Evolutionary conservation across 108 stramenopile genomes (phyloP).

Genomic region (Aurantiochytrium sp.): DNA sequence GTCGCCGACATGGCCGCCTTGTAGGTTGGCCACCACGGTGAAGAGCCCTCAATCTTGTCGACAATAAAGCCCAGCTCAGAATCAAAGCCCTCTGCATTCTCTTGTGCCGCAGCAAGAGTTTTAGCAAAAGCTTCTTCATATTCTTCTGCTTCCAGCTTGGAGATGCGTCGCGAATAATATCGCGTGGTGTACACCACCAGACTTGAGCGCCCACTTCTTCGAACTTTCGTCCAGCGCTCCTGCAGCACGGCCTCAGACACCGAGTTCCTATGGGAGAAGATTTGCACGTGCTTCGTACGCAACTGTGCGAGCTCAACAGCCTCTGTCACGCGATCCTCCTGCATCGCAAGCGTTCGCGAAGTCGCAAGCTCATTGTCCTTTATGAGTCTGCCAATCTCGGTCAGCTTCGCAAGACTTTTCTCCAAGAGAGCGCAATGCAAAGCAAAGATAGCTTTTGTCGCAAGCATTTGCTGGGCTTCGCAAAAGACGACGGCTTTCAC

Average conservation of each 20-base stretch:
- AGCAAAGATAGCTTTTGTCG: not conserved
- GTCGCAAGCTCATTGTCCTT: not conserved
- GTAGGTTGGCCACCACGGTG: not conserved
- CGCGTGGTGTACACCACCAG: not conserved
- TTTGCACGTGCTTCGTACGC: not conserved
- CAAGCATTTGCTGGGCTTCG: not conserved
- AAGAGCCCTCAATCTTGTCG: not conserved
- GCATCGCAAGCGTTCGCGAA: not conserved
- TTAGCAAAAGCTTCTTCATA: not conserved
- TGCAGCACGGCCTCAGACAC: not conserved
- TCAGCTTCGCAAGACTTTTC: not conserved
- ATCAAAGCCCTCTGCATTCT: not conserved
- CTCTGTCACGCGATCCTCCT: not conserved
- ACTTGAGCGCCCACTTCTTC: not conserved
- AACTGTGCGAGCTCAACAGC: not conserved
- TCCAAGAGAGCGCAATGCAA: not conserved
- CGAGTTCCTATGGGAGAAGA: not conserved
- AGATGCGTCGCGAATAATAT: not conserved
- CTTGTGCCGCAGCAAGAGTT: not conserved
- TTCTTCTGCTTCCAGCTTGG: not conserved
- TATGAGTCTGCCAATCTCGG: not conserved
- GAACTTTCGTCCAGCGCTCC: not conserved
- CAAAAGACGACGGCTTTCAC: not conserved
- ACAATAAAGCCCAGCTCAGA: not conserved
- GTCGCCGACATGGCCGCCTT: not conserved